phyloP scores from a whole-genome alignment of 768 basidiomycete genomes.

The Termitomyces sp. region DNA sequence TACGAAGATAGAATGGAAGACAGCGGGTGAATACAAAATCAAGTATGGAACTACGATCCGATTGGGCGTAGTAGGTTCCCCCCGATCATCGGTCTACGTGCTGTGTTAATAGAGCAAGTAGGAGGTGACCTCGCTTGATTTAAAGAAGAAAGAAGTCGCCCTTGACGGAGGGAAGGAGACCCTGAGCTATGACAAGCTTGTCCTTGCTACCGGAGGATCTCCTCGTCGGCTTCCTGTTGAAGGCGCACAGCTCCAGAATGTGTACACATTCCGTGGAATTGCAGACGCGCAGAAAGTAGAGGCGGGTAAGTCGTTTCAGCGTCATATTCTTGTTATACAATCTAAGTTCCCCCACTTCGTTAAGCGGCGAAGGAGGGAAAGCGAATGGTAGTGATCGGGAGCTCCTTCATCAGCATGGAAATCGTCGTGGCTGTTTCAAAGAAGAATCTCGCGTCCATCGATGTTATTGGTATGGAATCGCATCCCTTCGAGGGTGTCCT shows the following conservation, averaged over 20 bases:
- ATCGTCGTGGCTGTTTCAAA: slow-evolving; percentile 71
- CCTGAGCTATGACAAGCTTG: slow-evolving; percentile 67
- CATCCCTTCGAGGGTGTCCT: slow-evolving; percentile 79
- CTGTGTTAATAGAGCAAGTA: slow-evolving; percentile 18
- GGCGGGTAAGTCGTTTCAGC: slow-evolving; percentile 38
- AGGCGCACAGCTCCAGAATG: slow-evolving; percentile 68
- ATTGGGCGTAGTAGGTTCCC: slow-evolving; percentile 43
- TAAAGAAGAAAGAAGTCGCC: slow-evolving; percentile 54
- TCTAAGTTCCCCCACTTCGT: background rate
- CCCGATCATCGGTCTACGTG: background rate
- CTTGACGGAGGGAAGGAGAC: slow-evolving; percentile 55
- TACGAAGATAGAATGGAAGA: slow-evolving; percentile 70
- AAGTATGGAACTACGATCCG: slow-evolving; percentile 67
- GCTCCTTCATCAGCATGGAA: slow-evolving; percentile 92
- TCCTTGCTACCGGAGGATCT: slow-evolving; percentile 72
- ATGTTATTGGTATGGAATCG: slow-evolving; percentile 80
- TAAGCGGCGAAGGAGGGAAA: slow-evolving; percentile 69
- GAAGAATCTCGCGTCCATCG: slow-evolving; percentile 74
- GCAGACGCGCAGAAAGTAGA: slow-evolving; percentile 69
- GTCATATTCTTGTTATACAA: background rate
- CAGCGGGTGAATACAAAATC: slow-evolving; percentile 68
- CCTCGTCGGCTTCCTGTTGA: slow-evolving; percentile 75
- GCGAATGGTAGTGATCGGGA: slow-evolving; percentile 76
- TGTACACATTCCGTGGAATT: slow-evolving; percentile 69
- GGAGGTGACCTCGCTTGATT: slow-evolving; percentile 69